Evolutionary conservation across 2,329 filamentous ascomycete species (phyloP).

Genomic region (Magnaporthales sp.): DNA sequence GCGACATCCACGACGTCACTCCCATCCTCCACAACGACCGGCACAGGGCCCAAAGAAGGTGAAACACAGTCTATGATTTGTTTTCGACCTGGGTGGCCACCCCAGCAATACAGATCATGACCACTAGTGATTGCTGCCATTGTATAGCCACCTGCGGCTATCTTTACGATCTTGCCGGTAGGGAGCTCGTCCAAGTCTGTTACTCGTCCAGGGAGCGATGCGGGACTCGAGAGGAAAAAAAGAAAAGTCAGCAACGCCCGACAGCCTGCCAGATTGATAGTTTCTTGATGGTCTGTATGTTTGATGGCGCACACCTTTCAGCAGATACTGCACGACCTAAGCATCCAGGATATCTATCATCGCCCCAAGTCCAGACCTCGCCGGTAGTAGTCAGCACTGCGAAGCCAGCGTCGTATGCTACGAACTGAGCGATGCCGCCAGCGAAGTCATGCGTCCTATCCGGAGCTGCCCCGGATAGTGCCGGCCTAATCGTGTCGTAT

Average conservation of each 20-base stretch:
- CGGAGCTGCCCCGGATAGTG: slow-evolving; percentile 3
- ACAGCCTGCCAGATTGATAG: background rate
- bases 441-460: slow-evolving; percentile 11
- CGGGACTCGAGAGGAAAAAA: background rate
- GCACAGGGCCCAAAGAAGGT: slow-evolving; percentile 17
- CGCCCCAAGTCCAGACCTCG: slow-evolving; percentile 45
- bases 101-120: slow-evolving; percentile 55
- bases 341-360: slow-evolving; percentile 46
- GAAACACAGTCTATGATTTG: slow-evolving; percentile 21
- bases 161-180: slow-evolving; percentile 39
- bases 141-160: slow-evolving; percentile 48
- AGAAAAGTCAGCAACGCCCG: slow-evolving; percentile 7
- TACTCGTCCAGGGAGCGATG: slow-evolving; percentile 30
- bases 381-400: slow-evolving; percentile 33
- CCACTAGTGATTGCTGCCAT: slow-evolving; percentile 49
- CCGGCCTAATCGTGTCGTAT: slow-evolving; percentile 14
- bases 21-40: slow-evolving; percentile 31
- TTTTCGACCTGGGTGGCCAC: slow-evolving; percentile 29
- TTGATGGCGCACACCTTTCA: slow-evolving; percentile 21
- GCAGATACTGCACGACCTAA: slow-evolving; percentile 41
- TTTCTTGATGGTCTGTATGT: background rate
- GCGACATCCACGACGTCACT: slow-evolving; percentile 48
- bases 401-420: slow-evolving; percentile 41
- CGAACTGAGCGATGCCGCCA: slow-evolving; percentile 28
- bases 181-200: slow-evolving; percentile 41